Evolutionary conservation across 2,329 filamentous ascomycete genomes (phyloP), one percentile per base, ranked within the genome.

Genomic region (Fusarium torreyae): DNA sequence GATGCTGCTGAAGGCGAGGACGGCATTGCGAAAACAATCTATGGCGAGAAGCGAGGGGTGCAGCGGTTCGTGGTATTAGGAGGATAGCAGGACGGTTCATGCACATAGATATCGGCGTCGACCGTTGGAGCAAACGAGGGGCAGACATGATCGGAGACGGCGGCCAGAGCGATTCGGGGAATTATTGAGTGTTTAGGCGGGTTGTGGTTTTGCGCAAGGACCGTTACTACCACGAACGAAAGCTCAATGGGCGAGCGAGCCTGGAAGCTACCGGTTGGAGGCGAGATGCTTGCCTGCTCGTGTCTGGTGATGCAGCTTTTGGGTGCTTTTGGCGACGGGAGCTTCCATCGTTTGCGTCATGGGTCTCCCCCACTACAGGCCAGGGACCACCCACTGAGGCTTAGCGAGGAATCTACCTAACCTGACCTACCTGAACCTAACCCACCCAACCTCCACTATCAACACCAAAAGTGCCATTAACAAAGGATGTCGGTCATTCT

Each of bases 21-120:
- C 44, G 39, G 10, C 69, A 74, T 54, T 57, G 64, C 5, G 76
- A 75, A 42, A 79, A 67, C 18, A 66, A 31, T 18, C 75, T 75
- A 33, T 40, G 53, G 26, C 44, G 44, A 13, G 42, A 28, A 33
- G 63, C 44, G n/a, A 44, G 58, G 57, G 42, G 26, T 17, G 54
- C 26, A 10, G 56, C 40, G 40, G 66, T 52, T 17, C 64, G 49
- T 31, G 57, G 17, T 20, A 48, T 38, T 39, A 51, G 44, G 50
- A 58, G 28, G 43, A 64, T 52, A 55, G 56, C 8, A 24, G 55
- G 43, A 44, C 56, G 49, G 22, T 20, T 45, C 11, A 48, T 52
- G 22, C 17, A 31, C 26, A 51, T 36, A 13, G 48, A 20, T 42
- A 38, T 52, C 31, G 39, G 51, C 43, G 31, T 55, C 34, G 50